Base-by-base conservation (phyloP, 2,329 filamentous ascomycete genomes). In the Neopestalotiopsis clavispora region DNA sequence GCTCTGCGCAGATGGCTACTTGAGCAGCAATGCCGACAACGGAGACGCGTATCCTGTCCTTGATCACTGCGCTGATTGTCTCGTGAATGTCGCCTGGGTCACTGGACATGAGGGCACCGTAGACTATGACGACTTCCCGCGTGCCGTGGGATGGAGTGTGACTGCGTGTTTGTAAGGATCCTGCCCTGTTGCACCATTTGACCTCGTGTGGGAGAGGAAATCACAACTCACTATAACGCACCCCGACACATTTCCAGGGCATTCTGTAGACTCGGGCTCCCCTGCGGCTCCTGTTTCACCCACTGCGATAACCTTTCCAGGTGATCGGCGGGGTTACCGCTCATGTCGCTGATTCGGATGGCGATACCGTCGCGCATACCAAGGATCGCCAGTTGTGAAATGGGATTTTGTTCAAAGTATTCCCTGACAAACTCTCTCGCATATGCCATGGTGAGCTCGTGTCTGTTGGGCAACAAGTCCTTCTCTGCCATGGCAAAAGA, bases 371-470 rank as follows among this genome's bases (percentile, higher is more conserved):
- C 96, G 71, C 93, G 90, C 93, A 98, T 97, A 65, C 93, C 95
- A 52, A 99, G 85, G 38, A 99, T 92, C 30, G 93, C 95, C 68
- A 99, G 88, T 81, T 99, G 96, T 10, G 94, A 97, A 73, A 99
- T 98, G 12, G 96, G 96, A 76, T 99, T 99, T 81, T 99, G 96
- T 81, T 98, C 96, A 78, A 98, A 99, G 82, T 94, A 99, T 79
- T 98, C 95, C 69, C 91, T 88, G 63, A 98, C 92, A 80, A 98
- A 99, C 68, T 94, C 92, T 72, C 92, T 89, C 17, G 94, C 92
- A 80, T 94, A 97, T 72, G 91, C 91, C 76, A 98, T 86, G 66
- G 91, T 92, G 40, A 98, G 87, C 49, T 94, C 87, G 80, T 95
- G 95, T 70, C 95, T 89, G 58, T 91, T 97, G 5, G 96, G 96